Evolutionary conservation across 371 early-diverging fungal species (phyloP).

Genomic region (Saksenaea oblongispora): DNA sequence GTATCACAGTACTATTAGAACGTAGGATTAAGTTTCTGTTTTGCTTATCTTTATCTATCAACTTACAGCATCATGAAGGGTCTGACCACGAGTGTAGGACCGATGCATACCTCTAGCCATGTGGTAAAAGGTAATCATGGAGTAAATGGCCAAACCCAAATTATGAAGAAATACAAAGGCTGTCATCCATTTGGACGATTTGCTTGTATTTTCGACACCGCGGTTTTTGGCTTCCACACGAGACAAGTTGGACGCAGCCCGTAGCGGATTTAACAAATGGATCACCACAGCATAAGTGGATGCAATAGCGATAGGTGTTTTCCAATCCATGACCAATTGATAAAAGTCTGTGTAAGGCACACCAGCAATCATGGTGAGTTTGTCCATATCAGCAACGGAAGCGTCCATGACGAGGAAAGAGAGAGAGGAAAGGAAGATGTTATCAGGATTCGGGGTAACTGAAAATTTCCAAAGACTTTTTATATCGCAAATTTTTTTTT

Average conservation of each 20-base stretch:
- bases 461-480: not conserved
- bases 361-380: constrained; percentile 41
- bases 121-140: constrained; percentile 67
- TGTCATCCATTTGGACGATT: constrained; percentile 57
- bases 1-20: constrained; percentile 67
- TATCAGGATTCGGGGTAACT: not conserved
- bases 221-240: constrained; percentile 55
- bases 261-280: constrained; percentile 62
- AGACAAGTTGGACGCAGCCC: constrained; percentile 42
- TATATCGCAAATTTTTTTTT: not conserved
- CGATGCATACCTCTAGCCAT: constrained; percentile 61
- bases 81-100: constrained; percentile 38
- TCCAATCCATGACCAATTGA: constrained; percentile 76
- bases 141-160: constrained; percentile 67
- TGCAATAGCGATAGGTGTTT: constrained; percentile 66
- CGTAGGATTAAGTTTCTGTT: no score
- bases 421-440: constrained; percentile 1
- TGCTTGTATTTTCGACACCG: constrained; percentile 29
- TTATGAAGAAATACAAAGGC: constrained; percentile 73
- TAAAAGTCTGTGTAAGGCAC: constrained; percentile 67
- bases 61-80: constrained; percentile 55
- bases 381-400: constrained; percentile 25
- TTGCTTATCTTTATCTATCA: no score
- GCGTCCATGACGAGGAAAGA: constrained; percentile 4
- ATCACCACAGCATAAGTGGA: constrained; percentile 38